Evolutionary conservation across 164 flowering plant species (phyloP).

Genomic region (Amborella trichopoda): DNA sequence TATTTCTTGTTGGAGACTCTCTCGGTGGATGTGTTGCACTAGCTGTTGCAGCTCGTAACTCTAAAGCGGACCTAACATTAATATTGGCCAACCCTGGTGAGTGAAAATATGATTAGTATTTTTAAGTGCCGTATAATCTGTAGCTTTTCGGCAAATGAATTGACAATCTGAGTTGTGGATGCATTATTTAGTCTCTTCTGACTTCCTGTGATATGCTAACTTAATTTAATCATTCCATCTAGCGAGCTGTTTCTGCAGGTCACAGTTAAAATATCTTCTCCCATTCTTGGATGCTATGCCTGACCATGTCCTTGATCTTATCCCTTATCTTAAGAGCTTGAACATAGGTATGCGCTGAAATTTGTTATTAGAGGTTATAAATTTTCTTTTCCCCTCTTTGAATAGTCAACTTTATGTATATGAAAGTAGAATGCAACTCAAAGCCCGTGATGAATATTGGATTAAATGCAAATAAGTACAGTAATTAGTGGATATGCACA

Average conservation of each 20-base stretch:
- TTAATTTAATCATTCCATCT: slow-evolving; percentile 10
- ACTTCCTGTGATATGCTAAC: neutral
- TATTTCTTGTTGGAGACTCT: slow-evolving; percentile 71
- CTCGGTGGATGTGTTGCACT: slow-evolving; percentile 68
- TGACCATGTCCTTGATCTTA: slow-evolving; percentile 19
- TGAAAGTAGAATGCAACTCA: too few species aligned
- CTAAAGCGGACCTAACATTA: slow-evolving; percentile 45
- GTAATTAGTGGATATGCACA: too few species aligned
- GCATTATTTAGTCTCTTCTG: neutral
- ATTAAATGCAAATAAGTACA: too few species aligned
- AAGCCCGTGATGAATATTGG: too few species aligned
- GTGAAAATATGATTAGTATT: too few species aligned
- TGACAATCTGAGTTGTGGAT: too few species aligned
- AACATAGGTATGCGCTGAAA: slow-evolving; percentile 41
- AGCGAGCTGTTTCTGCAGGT: slow-evolving; percentile 63
- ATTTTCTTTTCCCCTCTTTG: too few species aligned
- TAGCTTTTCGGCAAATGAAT: too few species aligned
- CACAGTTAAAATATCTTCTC: slow-evolving; percentile 33
- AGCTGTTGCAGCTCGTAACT: slow-evolving; percentile 59
- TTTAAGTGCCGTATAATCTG: too few species aligned
- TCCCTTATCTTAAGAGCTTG: slow-evolving; percentile 32
- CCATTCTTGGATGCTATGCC: slow-evolving; percentile 38
- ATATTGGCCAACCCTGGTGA: slow-evolving; percentile 68
- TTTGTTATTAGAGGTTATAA: too few species aligned
- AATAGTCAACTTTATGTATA: too few species aligned